phyloP scores from a whole-genome alignment of 768 basidiomycete genomes.

The Tephrocybe rancida region DNA sequence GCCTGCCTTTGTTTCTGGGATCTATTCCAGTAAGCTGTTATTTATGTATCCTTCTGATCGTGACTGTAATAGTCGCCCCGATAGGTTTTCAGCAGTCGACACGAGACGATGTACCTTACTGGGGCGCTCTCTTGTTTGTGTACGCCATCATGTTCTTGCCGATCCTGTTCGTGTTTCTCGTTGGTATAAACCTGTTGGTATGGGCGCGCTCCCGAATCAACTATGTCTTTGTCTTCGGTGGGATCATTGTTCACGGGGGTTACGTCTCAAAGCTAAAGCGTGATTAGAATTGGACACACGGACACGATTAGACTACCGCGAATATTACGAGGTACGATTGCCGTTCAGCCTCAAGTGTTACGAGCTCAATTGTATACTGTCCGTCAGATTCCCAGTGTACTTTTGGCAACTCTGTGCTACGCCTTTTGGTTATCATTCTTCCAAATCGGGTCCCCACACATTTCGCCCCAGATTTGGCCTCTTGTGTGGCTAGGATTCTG shows the following conservation, averaged over 20 bases:
- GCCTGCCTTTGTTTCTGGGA: conserved; percentile 65
- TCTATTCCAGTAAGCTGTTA: conserved; percentile 54
- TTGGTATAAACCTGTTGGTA: conserved; percentile 82
- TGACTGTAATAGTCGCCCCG: not conserved
- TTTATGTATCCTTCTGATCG: not conserved
- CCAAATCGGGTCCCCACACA: conserved; percentile 51
- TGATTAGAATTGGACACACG: conserved; percentile 65
- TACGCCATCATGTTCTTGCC: conserved; percentile 80
- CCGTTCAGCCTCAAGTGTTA: not conserved
- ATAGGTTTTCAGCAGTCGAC: conserved; percentile 60
- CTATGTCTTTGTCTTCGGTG: conserved; percentile 91
- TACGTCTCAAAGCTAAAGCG: not conserved
- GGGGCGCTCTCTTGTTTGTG: conserved; percentile 74
- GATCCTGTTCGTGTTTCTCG: conserved; percentile 69
- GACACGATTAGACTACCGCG: conserved; percentile 73
- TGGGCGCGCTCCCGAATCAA: conserved; percentile 84
- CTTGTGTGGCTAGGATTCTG: conserved; percentile 77
- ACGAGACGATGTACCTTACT: conserved; percentile 59
- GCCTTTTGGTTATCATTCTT: conserved; percentile 87
- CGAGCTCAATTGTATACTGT: conserved; percentile 8
- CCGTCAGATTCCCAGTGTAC: conserved; percentile 72
- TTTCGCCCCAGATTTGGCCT: conserved; percentile 77
- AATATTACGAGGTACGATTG: conserved; percentile 59
- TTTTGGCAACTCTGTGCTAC: conserved; percentile 74
- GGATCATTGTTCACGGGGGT: conserved; percentile 23